Conservation (phyloP, 2,329 filamentous ascomycete species). For the Gyromitra esculenta region DNA sequence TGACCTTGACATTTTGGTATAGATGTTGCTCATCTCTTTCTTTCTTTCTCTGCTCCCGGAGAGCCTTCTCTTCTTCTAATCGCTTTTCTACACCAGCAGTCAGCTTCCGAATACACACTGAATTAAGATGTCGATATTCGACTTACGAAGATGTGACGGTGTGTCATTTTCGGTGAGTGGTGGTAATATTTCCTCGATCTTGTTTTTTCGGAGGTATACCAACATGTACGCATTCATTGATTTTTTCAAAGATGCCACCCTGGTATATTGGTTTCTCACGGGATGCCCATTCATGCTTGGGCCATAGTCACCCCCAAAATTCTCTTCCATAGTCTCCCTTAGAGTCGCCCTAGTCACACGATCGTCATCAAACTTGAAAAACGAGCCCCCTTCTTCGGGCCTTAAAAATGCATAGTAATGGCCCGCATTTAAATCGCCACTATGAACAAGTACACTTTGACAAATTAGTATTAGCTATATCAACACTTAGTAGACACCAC, state of each 20-base stretch:
- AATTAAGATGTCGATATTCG: slow-evolving; percentile 50
- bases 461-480: slow-evolving; percentile 33
- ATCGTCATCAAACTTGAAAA: slow-evolving; percentile 98
- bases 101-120: slow-evolving; percentile 34
- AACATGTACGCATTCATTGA: slow-evolving; percentile 97
- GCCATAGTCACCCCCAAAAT: slow-evolving; percentile 87
- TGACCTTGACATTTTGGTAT: slow-evolving; percentile 84
- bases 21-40: slow-evolving; percentile 94
- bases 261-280: slow-evolving; percentile 71
- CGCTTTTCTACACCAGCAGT: slow-evolving; percentile 67
- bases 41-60: slow-evolving; percentile 79
- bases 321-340: slow-evolving; percentile 92
- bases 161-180: slow-evolving; percentile 80
- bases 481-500: slow-evolving; percentile 3
- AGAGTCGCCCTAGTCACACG: slow-evolving; percentile 93
- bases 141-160: slow-evolving; percentile 79
- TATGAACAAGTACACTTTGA: slow-evolving; percentile 85
- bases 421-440: slow-evolving; percentile 93
- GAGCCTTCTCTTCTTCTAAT: slow-evolving; percentile 82
- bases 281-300: slow-evolving; percentile 65
- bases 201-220: slow-evolving; percentile 91
- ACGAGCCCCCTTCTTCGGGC: slow-evolving; percentile 89
- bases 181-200: slow-evolving; percentile 82
- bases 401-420: slow-evolving; percentile 99
- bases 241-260: slow-evolving; percentile 72